Percentiles rank a stretch among this genome's conserved stretches.
These are phyloP conservation scores for Sporothrix protearum DNA, from an alignment of 2,329 filamentous ascomycete genomes.

Conservation along the genomic window DNA sequence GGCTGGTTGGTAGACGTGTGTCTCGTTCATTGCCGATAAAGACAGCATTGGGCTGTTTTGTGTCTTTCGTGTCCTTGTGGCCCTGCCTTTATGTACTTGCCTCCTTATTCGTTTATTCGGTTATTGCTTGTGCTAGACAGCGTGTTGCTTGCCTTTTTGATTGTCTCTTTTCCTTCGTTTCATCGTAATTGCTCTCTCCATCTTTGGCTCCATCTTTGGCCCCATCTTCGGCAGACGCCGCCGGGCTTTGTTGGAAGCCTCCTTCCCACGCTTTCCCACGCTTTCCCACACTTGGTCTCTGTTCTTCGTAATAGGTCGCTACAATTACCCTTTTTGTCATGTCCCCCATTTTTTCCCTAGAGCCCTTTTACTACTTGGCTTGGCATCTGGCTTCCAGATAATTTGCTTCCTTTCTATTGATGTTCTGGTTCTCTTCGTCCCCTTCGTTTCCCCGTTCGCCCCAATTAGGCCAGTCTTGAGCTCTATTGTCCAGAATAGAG, in stretches of 20 bases:
- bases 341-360: background rate
- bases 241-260: background rate
- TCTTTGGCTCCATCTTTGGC: conserved; percentile 5
- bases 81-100: background rate
- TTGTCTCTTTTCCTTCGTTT: too few relatives aligned
- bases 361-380: background rate
- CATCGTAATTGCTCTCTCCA: conserved; percentile 5
- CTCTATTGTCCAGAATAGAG: conserved; percentile 11
- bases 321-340: background rate
- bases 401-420: background rate
- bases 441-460: background rate
- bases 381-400: background rate
- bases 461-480: background rate
- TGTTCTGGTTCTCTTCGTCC: background rate
- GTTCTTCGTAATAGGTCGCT: background rate
- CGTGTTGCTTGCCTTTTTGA: background rate
- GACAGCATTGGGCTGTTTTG: background rate
- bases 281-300: too few relatives aligned
- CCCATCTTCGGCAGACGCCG: conserved; percentile 12
- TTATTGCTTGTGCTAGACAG: background rate
- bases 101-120: background rate
- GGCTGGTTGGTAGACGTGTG: background rate
- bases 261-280: background rate
- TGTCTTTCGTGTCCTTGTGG: background rate
- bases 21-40: background rate